phyloP scores from a whole-genome alignment of 1,284 basidiomycete species.

The Rugosomyces carneus region DNA sequence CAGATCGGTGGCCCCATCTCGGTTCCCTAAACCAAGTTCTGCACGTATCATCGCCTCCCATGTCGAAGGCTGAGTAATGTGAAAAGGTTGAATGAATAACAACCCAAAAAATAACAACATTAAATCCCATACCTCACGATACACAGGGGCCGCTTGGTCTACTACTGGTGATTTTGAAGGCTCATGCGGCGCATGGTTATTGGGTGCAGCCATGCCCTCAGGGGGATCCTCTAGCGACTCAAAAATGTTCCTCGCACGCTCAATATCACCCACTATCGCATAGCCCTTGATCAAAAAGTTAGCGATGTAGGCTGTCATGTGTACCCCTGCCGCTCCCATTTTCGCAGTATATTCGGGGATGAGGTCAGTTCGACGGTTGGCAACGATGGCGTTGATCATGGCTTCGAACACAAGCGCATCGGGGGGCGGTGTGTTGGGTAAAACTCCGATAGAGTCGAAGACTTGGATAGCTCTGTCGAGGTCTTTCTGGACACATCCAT shows the following conservation, averaged over 20 bases:
- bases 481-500: conserved; percentile 79
- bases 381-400: conserved; percentile 83
- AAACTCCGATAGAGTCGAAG: conserved; percentile 71
- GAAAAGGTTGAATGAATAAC: conserved; percentile 9
- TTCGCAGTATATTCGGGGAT: conserved; percentile 64
- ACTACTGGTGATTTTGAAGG: conserved; percentile 25
- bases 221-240: conserved; percentile 85
- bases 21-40: conserved; percentile 78
- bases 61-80: conserved; percentile 74
- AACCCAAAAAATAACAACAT: conserved; percentile 5
- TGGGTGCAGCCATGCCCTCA: conserved; percentile 81
- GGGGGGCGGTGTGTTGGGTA: conserved; percentile 44
- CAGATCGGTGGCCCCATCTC: conserved; percentile 64
- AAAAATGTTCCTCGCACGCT: conserved; percentile 72
- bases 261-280: conserved; percentile 67
- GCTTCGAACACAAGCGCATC: conserved; percentile 93
- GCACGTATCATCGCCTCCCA: conserved; percentile 95
- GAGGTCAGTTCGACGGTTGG: conserved; percentile 75
- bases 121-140: conserved; percentile 72
- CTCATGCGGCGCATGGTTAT: conserved; percentile 78
- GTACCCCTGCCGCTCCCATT: conserved; percentile 62
- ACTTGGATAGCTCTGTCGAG: conserved; percentile 70
- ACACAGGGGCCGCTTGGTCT: conserved; percentile 57
- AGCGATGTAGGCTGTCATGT: conserved; percentile 94
- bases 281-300: conserved; percentile 92